Evolutionary conservation across 441 rosid species (phyloP), one percentile per base, ranked within the genome.

Genomic region (Gossypium laxum): DNA sequence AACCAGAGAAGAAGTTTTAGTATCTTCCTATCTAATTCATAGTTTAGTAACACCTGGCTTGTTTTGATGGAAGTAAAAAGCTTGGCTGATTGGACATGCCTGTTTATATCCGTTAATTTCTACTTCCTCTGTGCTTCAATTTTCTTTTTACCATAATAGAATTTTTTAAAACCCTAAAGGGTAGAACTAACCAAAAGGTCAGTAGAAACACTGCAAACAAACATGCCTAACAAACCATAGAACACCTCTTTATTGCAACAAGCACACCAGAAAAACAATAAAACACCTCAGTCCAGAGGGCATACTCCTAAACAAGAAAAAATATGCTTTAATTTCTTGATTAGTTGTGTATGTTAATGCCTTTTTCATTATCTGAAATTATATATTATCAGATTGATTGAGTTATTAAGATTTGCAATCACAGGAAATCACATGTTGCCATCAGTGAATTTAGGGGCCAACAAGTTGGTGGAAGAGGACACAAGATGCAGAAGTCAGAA

Each of bases 381-480:
- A 54, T 11, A 64, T 11, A 21, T 2, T 10, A 12, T 67, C 43
- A 14, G 57, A 66, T 15, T 68, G 65, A 28, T 59, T 59, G 17
- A 73, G 80, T 75, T 43, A 48, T 50, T 50, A 28, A 28, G n/a
- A 67, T 71, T 41, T 76, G 47, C 28, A 56, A 75, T 22, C 75
- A 76, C 90, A 91, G 98, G 87, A 91, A 93, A 81, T 80, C 98
- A 32, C 93, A 89, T 63, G 76, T 84, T 61, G 88, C 91, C 63
- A 85, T 86, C 70, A 78, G 83, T 76, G 86, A 81, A 80, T 91
- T 93, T 71, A 85, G 80, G 74, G 90, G 84, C 70, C 80, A 85
- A 77, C 79, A 79, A 73, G 77, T 30, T 64, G 51, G 69, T 48
- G 82, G 52, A 24, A 82, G 69, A 72, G 78, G 73, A 75, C 47